Conservation (phyloP, 2,329 filamentous ascomycete species). For the Dactylellina cionopaga region DNA sequence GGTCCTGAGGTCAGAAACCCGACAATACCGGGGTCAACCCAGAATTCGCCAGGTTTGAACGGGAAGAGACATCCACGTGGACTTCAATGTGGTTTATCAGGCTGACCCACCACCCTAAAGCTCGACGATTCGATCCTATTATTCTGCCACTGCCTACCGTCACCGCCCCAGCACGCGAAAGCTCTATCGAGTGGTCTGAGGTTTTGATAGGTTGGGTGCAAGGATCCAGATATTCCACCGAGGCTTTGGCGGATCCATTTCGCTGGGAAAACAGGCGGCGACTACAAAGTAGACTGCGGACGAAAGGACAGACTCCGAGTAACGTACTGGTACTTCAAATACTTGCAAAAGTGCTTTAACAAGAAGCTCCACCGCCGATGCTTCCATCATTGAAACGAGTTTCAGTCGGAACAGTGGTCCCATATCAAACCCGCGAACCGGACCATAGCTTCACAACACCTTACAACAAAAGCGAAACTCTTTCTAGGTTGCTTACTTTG, state of each 20-base stretch:
- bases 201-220: constrained; percentile 44
- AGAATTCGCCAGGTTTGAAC: constrained; percentile 40
- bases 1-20: constrained; percentile 20
- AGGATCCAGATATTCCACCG: constrained; percentile 37
- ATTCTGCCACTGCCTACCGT: constrained; percentile 15
- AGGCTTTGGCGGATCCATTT: constrained; percentile 42
- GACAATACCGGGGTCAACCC: constrained; percentile 29
- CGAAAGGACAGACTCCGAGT: constrained; percentile 49
- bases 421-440: constrained; percentile 43
- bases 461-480: constrained; percentile 14
- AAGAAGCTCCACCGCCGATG: background rate
- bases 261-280: constrained; percentile 44
- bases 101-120: constrained; percentile 31
- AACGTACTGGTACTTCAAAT: too few relatives aligned
- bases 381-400: constrained; percentile 53
- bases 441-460: constrained; percentile 22
- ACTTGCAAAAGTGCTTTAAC: constrained; percentile 5
- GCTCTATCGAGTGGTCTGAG: constrained; percentile 34
- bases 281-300: too few relatives aligned
- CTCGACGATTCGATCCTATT: constrained; percentile 23
- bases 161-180: constrained; percentile 39
- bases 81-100: constrained; percentile 35
- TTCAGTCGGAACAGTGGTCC: constrained; percentile 52
- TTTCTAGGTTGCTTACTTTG: constrained; percentile 1
- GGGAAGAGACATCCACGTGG: constrained; percentile 52